Conservation (phyloP, 1,284 basidiomycete genomes). For the Mycena sp. region DNA sequence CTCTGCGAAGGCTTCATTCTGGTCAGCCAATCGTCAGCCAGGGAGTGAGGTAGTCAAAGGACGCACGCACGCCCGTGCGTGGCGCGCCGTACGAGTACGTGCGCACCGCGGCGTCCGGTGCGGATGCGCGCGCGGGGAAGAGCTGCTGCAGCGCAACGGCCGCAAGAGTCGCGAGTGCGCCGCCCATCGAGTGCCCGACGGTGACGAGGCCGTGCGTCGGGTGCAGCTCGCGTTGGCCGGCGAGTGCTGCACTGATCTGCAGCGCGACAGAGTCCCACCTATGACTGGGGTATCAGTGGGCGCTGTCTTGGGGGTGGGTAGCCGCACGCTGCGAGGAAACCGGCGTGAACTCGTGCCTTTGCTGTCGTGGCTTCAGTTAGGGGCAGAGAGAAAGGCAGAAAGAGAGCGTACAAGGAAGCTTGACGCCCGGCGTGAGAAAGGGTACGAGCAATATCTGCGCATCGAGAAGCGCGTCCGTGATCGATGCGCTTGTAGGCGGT, state of each 20-base stretch:
- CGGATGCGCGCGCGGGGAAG: constrained; percentile 42
- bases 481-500: constrained; percentile 34
- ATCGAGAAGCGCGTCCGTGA: constrained; percentile 33
- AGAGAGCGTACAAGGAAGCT: constrained; percentile 43
- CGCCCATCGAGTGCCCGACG: constrained; percentile 61
- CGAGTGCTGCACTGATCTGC: constrained; percentile 38
- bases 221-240: constrained; percentile 37
- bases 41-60: background rate
- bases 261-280: constrained; percentile 58
- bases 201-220: constrained; percentile 52
- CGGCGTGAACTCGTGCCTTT: constrained; percentile 52
- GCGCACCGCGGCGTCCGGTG: constrained; percentile 40
- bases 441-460: constrained; percentile 43
- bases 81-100: constrained; percentile 61
- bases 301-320: background rate
- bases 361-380: constrained; percentile 35
- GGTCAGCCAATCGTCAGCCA: background rate
- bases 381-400: background rate
- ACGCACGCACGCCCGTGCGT: constrained; percentile 37
- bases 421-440: constrained; percentile 43
- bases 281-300: background rate
- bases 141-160: constrained; percentile 53
- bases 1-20: constrained; percentile 56
- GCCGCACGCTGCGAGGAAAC: constrained; percentile 56
- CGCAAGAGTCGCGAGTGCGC: constrained; percentile 55